Base-by-base conservation (phyloP, 495 filamentous ascomycete species). In the Friedmanniomyces simplex region DNA sequence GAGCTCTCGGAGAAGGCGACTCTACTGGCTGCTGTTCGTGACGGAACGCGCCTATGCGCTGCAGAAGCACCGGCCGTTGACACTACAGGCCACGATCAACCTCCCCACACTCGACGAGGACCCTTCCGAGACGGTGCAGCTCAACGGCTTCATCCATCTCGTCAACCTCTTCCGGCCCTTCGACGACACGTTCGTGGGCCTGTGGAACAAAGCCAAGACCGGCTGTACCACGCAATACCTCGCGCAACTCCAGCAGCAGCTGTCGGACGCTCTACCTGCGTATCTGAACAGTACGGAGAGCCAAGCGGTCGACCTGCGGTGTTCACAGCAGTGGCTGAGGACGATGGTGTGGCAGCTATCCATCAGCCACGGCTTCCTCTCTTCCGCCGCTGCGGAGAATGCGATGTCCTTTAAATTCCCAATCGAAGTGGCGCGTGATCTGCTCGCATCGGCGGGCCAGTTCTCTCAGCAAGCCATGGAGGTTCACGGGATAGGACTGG, bases 241-340 rank as follows among this genome's bases (percentile, higher is more conserved):
- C 26, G 67, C 74, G 1, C 72, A 71, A 3, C 66, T 91, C 21
- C 82, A 89, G 63, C 77, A 83, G 63, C 80, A 84, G 61, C 76
- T 89, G 0, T 77, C 74, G 14, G 79, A 84, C 22, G 79, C 83
- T 14, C 70, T 88, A 0, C 84, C 85, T 0, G 61, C 73, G 0
- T 80, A 82, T 56, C 74, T 87, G 43, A 79, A 81, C 50, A 73
- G 77, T 46, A 82, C 80, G 1, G 82, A 91, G 54, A 79, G 74
- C 10, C 85, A 89, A 68, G 78, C 82, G 22, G 75, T 81, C 18
- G 87, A 94, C 63, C 72, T 89, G 10, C 75, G 81, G 10, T 74
- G 81, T 8, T 88, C 85, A 34, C 87, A 91, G 68, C 81, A 87
- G 65, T 94, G 88, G 88, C 77, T 91, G n/a, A 83, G 87, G 61